phyloP scores from a whole-genome alignment of 192 early-diverging fungal species.

The Rhizoclosmatium globosum region DNA sequence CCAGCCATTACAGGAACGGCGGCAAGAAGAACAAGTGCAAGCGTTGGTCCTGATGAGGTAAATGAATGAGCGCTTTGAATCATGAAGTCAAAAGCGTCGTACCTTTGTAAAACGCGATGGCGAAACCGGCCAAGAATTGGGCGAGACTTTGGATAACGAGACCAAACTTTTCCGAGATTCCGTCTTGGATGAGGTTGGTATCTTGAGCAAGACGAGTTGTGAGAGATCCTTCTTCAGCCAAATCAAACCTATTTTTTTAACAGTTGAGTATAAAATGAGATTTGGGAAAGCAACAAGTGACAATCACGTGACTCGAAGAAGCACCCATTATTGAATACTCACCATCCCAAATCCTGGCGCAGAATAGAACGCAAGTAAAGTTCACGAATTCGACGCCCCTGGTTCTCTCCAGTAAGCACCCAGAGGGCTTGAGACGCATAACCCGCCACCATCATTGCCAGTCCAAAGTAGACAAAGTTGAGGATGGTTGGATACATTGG shows the following conservation, averaged over 20 bases:
- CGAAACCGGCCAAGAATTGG: slow-evolving; percentile 56
- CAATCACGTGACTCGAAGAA: no score
- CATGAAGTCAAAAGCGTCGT: slow-evolving; percentile 55
- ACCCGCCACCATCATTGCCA: slow-evolving; percentile 37
- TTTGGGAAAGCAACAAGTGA: not conserved
- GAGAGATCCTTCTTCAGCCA: slow-evolving; percentile 53
- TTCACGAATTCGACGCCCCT: slow-evolving; percentile 46
- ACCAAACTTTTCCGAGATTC: slow-evolving; percentile 64
- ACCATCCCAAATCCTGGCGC: slow-evolving; percentile 41
- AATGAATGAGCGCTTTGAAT: not conserved
- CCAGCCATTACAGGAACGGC: slow-evolving; percentile 30
- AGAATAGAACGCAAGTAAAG: slow-evolving; percentile 44
- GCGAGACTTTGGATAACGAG: slow-evolving; percentile 45
- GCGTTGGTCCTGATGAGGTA: slow-evolving; percentile 10
- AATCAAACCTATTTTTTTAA: slow-evolving; percentile 44
- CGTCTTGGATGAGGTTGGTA: slow-evolving; percentile 59
- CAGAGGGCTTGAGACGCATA: slow-evolving; percentile 49
- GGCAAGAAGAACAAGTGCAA: slow-evolving; percentile 28
- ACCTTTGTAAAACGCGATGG: slow-evolving; percentile 63
- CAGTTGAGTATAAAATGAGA: not conserved
- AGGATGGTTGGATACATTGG: slow-evolving; percentile 36
- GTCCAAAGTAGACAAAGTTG: slow-evolving; percentile 43
- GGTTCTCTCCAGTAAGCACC: slow-evolving; percentile 48
- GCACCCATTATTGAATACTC: not conserved
- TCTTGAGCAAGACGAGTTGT: slow-evolving; percentile 58